Conservation (phyloP, 2,329 filamentous ascomycete species). For the Sporothrix schenckii region DNA sequence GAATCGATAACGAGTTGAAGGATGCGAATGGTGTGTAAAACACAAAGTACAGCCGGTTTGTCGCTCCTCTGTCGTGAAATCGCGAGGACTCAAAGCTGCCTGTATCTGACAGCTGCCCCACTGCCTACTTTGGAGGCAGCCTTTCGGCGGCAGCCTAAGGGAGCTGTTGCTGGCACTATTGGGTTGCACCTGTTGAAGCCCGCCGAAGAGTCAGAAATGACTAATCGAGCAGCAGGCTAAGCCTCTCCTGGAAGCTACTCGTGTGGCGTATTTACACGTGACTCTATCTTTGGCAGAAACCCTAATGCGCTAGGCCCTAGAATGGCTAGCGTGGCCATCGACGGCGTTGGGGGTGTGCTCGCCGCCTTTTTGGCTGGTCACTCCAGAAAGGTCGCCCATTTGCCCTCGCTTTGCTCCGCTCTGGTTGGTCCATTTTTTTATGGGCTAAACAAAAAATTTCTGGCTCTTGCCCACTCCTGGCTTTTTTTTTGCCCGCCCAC, state of each 20-base stretch:
- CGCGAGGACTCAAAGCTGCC: constrained; percentile 26
- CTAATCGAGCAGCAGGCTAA: constrained; percentile 19
- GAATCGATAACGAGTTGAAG: not conserved
- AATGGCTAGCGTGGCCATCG: constrained; percentile 3
- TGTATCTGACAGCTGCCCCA: constrained; percentile 20
- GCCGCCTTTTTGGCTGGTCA: not conserved
- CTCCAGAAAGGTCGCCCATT: constrained; percentile 16
- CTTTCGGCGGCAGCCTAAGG: constrained; percentile 13
- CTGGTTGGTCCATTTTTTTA: constrained; percentile 26
- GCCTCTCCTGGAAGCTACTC: constrained; percentile 26
- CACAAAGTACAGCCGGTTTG: not conserved
- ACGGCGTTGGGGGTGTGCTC: not conserved
- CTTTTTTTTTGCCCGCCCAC: constrained; percentile 52
- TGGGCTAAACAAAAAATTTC: constrained; percentile 31
- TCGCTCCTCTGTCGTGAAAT: constrained; percentile 1
- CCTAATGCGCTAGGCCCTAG: constrained; percentile 35
- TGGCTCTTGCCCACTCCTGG: constrained; percentile 27
- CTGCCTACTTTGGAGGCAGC: not conserved
- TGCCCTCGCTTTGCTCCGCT: constrained; percentile 16
- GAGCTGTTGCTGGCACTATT: not conserved
- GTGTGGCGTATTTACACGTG: constrained; percentile 31
- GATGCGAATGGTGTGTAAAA: not conserved
- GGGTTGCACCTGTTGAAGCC: not conserved
- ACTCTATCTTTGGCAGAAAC: constrained; percentile 24
- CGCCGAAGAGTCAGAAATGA: constrained; percentile 2